Percentiles rank a stretch among this genome's conserved stretches.
Evolutionary conservation across 2,329 filamentous ascomycete genomes (phyloP).

Genomic region (Bipolaris oryzae): DNA sequence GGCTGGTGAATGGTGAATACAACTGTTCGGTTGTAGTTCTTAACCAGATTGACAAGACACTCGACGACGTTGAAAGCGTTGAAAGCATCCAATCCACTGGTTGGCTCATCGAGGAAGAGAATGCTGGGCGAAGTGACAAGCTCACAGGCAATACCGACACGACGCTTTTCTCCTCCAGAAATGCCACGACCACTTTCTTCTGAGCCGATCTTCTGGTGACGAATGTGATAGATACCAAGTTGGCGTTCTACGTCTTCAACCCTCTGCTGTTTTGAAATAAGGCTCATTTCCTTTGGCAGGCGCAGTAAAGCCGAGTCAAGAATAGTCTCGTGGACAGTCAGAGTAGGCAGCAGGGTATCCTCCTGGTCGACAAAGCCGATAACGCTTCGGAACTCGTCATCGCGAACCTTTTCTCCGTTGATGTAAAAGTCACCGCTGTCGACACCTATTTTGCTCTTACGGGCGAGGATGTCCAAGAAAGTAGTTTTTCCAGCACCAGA

Average conservation of each 20-base stretch:
- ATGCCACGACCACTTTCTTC: constrained; percentile 96
- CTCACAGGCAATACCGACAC: constrained; percentile 96
- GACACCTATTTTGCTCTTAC: constrained; percentile 91
- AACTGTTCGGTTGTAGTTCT: constrained; percentile 95
- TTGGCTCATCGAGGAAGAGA: constrained; percentile 95
- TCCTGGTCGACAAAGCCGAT: constrained; percentile 98
- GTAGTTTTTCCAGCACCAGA: constrained; percentile 98
- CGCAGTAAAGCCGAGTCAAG: constrained; percentile 89
- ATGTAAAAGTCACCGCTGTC: constrained; percentile 84
- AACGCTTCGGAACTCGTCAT: constrained; percentile 86
- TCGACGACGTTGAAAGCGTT: constrained; percentile 99
- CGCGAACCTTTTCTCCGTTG: constrained; percentile 87
- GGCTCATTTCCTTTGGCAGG: constrained; percentile 90
- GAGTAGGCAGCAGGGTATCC: constrained; percentile 91
- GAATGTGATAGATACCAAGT: constrained; percentile 91
- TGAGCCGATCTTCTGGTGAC: constrained; percentile 92
- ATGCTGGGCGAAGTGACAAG: constrained; percentile 97
- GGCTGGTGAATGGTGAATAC: constrained; percentile 99
- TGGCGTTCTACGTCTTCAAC: constrained; percentile 95
- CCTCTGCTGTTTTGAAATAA: constrained; percentile 83
- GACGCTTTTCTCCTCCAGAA: constrained; percentile 93
- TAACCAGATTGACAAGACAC: constrained; percentile 90
- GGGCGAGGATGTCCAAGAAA: constrained; percentile 91
- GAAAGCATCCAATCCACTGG: constrained; percentile 92
- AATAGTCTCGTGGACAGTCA: constrained; percentile 98